These are phyloP conservation scores for Ceratocystis huliohia DNA, from an alignment of 2,329 filamentous ascomycete species.

Conservation along the genomic window DNA sequence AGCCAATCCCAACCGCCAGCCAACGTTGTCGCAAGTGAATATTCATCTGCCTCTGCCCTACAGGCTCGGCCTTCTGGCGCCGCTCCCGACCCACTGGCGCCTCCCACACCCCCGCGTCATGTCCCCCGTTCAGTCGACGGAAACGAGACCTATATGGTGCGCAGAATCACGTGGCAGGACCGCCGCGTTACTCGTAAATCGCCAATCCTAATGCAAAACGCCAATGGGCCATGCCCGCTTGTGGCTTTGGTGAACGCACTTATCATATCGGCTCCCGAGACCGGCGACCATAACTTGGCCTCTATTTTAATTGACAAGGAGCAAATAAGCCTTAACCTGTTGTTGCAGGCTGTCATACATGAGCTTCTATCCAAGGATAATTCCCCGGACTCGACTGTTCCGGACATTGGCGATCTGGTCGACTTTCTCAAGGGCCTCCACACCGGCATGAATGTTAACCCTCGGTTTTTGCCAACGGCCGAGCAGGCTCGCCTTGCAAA, in stretches of 20 bases:
- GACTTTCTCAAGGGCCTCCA: constrained; percentile 77
- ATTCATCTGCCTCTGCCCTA: neutral
- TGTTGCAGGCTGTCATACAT: constrained; percentile 84
- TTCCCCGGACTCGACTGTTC: constrained; percentile 51
- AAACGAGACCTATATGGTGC: constrained; percentile 79
- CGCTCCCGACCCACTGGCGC: neutral
- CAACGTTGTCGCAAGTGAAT: neutral
- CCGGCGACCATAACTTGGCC: neutral
- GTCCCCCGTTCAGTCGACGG: constrained; percentile 22
- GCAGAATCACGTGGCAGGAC: constrained; percentile 79
- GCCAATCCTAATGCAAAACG: constrained; percentile 82
- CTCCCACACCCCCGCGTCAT: constrained; percentile 11
- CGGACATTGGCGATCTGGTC: constrained; percentile 80
- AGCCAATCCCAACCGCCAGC: neutral
- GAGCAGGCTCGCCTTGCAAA: constrained; percentile 37
- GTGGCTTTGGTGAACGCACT: constrained; percentile 89
- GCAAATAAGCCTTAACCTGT: constrained; percentile 71
- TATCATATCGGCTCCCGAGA: constrained; percentile 62
- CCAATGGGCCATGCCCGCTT: constrained; percentile 86
- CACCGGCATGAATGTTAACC: constrained; percentile 97
- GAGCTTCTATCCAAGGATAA: constrained; percentile 73
- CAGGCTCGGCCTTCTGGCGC: neutral
- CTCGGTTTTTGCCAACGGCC: constrained; percentile 57
- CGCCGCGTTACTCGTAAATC: constrained; percentile 57
- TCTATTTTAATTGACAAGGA: constrained; percentile 61